Evolutionary conservation across 345 rosid species (phyloP).

Genomic region (Gossypium bickii): DNA sequence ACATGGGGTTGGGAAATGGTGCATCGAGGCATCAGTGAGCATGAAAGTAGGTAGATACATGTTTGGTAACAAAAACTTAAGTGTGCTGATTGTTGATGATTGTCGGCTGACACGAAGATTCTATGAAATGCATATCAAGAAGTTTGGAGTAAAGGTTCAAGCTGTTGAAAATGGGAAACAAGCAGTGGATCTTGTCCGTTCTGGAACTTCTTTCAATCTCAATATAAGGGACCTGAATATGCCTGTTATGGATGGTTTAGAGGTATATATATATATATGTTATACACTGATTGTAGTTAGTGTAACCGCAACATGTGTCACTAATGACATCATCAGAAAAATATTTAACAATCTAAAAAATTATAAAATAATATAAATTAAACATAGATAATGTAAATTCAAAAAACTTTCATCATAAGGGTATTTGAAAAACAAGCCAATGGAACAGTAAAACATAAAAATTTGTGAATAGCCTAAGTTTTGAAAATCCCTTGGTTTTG

Average conservation of each 20-base stretch:
- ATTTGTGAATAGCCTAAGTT: no score
- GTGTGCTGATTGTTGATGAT: slow-evolving; percentile 38
- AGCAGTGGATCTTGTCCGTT: slow-evolving; percentile 30
- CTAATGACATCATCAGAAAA: no score
- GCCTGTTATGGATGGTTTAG: slow-evolving; percentile 40
- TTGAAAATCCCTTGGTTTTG: no score
- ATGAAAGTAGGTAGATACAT: neutral
- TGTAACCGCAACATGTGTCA: no score
- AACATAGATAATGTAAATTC: no score
- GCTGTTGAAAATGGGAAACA: slow-evolving; percentile 30
- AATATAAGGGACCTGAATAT: slow-evolving; percentile 41
- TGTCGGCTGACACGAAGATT: slow-evolving; percentile 11
- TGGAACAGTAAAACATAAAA: no score
- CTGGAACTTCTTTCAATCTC: slow-evolving; percentile 29
- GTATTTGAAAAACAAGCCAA: no score
- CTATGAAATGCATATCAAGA: slow-evolving; percentile 14
- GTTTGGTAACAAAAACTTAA: neutral
- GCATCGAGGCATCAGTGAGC: neutral
- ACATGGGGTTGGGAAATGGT: neutral
- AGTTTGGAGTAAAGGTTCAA: slow-evolving; percentile 6
- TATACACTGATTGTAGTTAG: no score
- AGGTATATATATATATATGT: slow-evolving; percentile 21
- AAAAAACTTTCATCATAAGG: no score
- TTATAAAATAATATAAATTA: no score
- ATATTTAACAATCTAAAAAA: no score